These are phyloP conservation scores for Phytopythium delawarense DNA, from an alignment of 352 stramenopile species.

Conservation along the genomic window DNA sequence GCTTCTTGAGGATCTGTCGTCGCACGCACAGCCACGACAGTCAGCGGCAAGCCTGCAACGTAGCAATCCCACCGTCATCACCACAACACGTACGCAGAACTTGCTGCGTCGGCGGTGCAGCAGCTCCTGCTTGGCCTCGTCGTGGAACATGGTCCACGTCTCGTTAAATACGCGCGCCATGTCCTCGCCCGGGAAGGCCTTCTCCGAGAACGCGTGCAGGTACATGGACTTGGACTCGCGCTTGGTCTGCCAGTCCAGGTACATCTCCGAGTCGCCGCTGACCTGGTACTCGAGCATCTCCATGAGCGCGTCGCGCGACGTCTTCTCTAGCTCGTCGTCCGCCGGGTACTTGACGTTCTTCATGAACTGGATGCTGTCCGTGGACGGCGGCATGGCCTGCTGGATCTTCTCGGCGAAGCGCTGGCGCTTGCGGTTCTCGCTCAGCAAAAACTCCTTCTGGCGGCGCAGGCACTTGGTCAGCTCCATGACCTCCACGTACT, in stretches of 20 bases:
- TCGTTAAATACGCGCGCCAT: constrained; percentile 77
- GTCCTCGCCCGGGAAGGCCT: constrained; percentile 63
- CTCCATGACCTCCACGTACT: constrained; percentile 87
- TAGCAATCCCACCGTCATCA: neutral
- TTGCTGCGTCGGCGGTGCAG: constrained; percentile 75
- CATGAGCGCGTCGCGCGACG: constrained; percentile 64
- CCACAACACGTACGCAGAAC: constrained; percentile 63
- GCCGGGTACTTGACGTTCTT: constrained; percentile 83
- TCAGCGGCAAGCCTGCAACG: neutral
- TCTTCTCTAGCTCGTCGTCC: constrained; percentile 77
- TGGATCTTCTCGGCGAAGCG: constrained; percentile 86
- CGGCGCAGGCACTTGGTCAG: constrained; percentile 83
- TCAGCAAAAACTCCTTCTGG: constrained; percentile 84
- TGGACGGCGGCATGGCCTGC: constrained; percentile 81
- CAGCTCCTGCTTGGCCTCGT: constrained; percentile 67
- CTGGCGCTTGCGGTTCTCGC: constrained; percentile 82
- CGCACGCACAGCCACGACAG: neutral
- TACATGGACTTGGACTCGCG: constrained; percentile 87
- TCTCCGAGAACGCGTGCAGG: constrained; percentile 73
- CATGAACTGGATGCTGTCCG: constrained; percentile 86
- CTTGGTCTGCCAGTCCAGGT: constrained; percentile 77
- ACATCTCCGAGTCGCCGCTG: constrained; percentile 55
- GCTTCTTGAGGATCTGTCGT: constrained; percentile 72
- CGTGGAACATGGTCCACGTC: constrained; percentile 71
- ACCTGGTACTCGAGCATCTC: constrained; percentile 83